Evolutionary conservation across 306 rosid species (phyloP), one percentile per base, ranked within the genome.

Genomic region (Medicago arabica): DNA sequence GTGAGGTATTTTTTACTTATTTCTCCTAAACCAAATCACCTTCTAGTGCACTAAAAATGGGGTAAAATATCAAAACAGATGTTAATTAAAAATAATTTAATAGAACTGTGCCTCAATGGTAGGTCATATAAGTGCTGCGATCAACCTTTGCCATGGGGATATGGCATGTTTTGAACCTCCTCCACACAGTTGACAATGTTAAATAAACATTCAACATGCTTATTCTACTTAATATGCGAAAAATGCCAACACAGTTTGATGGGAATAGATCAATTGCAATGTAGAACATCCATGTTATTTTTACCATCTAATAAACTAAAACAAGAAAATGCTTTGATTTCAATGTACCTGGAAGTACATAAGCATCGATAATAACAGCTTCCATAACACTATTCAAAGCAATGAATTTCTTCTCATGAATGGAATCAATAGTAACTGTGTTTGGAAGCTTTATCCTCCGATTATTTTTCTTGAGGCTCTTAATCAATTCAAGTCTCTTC

Each of bases 371-470:
- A 34, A 90, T 84, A 70, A 94, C 90, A 17, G 82, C 89, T 80
- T 94, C 96, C 83, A 94, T 74, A 61, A 87, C 88, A 67, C 97
- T 84, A 68, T 71, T 90, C 78, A 92, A 85, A 8, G 97, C 80
- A 71, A 94, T 80, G 85, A 92, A 94, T 28, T 88, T 90, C 61
- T 92, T 92, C 87, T 87, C 93, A 28, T 82, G 86, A 65, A 94
- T 87, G 4, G 98, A 88, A 77, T 94, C 98, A 68, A 94, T 87
- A 9, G 96, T 86, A 68, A 87, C 89, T 3, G 96, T 90, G 67
- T 85, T 94, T 1, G 93, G 90, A 70, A 92, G 90, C 88, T 94
- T 90, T 36, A 78, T 75, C 75, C 97, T 78, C 69, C 83, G 78
- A 62, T 85, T 69, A 62, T 88, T 80, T 86, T 83, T 86, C 81